phyloP scores from a whole-genome alignment of 2,329 filamentous ascomycete species.

The Septoria petroselini region DNA sequence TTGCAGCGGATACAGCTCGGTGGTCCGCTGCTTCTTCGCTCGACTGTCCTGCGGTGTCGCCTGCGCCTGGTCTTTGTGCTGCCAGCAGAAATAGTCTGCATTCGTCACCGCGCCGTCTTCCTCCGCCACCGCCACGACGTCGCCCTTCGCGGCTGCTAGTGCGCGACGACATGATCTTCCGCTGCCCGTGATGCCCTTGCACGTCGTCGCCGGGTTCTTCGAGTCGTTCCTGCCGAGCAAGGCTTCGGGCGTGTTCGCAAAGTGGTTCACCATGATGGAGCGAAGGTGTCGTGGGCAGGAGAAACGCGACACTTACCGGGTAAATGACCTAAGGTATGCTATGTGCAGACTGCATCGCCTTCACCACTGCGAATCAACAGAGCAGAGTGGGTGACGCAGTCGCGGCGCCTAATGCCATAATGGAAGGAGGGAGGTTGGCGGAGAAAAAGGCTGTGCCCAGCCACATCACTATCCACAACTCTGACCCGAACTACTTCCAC shows the following conservation, averaged over 20 bases:
- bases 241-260: conserved; percentile 61
- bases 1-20: conserved; percentile 56
- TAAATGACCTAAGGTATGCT: conserved; percentile 1
- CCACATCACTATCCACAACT: not conserved
- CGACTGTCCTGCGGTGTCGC: conserved; percentile 20
- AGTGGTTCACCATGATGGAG: conserved; percentile 16
- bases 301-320: conserved; percentile 14
- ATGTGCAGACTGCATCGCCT: conserved; percentile 5
- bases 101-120: conserved; percentile 54
- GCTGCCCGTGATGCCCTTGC: conserved; percentile 76
- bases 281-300: not conserved
- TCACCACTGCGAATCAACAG: conserved; percentile 15
- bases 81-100: conserved; percentile 81
- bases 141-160: conserved; percentile 51
- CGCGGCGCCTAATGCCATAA: not conserved
- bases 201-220: conserved; percentile 77
- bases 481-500: too few species aligned
- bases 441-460: conserved; percentile 1
- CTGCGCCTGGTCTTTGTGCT: conserved; percentile 84
- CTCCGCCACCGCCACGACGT: conserved; percentile 43
- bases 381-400: not conserved
- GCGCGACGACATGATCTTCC: conserved; percentile 81
- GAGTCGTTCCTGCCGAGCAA: conserved; percentile 76
- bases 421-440: not conserved
- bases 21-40: conserved; percentile 28